Base-by-base conservation (phyloP, 129 eudicot species). In the Chrysanthemum makinoi region DNA sequence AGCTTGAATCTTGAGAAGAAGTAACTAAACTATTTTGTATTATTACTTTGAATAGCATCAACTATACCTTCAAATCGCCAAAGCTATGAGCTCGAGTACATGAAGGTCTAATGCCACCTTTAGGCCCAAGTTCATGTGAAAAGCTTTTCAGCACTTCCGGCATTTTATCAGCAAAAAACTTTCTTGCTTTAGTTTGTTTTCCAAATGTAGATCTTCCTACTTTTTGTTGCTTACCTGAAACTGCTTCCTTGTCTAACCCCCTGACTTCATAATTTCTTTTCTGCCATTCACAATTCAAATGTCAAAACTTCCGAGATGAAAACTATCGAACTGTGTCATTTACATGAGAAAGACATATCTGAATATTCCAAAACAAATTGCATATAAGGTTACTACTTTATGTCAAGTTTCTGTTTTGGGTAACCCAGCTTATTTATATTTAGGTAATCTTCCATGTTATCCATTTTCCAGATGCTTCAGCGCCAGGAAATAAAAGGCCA, bases 111-210 rank as follows among this genome's bases (percentile, higher is more conserved):
- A 91, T 83, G 70, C 92, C 92, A 73, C 95, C 89, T 75, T 83
- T 87, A 72, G 91, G 97, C 68, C 97, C 91, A 66, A 88, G 82
- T 86, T 86, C 95, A 76, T 91, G 97, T 47, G 97, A 91, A 78
- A 87, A 88, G 80, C 95, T 88, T 79, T 91, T 91, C 68, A 83
- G 22, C n/a, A 63, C 80, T 80, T 82, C 90, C 14, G 89, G 75
- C 79, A 80, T 74, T 82, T 80, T 84, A 80, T 76, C 72, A 58
- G 72, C 66, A 33, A 68, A 51, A 61, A 61, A 78, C 20, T 74
- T 65, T 54, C 83, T 81, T 60, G 79, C 28, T 70, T 77, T 71
- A 69, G 53, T 51, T 69, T 68, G 78, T 57, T 80, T 81, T 35
- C 72, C 88, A 55, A 80, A 59, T 73, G 80, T 60, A 61, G 68